These are phyloP conservation scores for Closterium sp. DNA, from an alignment of 139 green algal genomes.

Conservation along the genomic window DNA sequence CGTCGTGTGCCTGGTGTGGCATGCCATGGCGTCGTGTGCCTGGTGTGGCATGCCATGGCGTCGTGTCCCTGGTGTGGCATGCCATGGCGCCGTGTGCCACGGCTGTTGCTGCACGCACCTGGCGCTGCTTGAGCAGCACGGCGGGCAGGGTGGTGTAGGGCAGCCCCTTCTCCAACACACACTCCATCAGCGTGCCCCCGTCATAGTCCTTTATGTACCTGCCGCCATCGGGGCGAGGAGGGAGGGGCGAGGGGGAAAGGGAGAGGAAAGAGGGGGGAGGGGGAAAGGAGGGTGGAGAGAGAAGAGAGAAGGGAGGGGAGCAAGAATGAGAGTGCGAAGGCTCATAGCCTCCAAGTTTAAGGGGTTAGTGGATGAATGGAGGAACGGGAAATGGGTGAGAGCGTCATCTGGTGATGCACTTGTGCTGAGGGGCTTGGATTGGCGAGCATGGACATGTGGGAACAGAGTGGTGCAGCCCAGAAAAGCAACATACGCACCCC, in stretches of 20 bases:
- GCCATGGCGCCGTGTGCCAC: no score
- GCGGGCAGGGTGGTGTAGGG: slow-evolving; percentile 67
- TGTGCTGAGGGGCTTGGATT: no score
- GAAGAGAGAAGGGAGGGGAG: neutral
- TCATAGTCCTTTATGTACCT: slow-evolving; percentile 99
- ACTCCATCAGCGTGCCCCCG: slow-evolving; percentile 98
- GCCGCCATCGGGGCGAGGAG: neutral
- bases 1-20: no score
- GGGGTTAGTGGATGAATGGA: neutral
- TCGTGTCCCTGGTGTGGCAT: no score
- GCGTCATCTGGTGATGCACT: no score
- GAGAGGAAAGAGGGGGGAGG: neutral
- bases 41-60: no score
- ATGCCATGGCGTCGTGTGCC: no score
- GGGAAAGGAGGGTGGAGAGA: neutral
- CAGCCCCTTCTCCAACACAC: slow-evolving; percentile 70
- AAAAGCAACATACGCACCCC: slow-evolving; percentile 19
- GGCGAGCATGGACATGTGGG: no score
- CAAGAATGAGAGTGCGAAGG: neutral
- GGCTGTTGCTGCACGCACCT: no score
- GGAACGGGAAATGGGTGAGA: no score
- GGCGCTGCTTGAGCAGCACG: slow-evolving; percentile 61
- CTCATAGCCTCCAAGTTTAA: neutral
- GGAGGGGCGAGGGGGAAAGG: neutral
- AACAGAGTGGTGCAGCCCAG: neutral